Base-by-base conservation (phyloP, 2,329 filamentous ascomycete species). In the Hirsutella minnesotensis region DNA sequence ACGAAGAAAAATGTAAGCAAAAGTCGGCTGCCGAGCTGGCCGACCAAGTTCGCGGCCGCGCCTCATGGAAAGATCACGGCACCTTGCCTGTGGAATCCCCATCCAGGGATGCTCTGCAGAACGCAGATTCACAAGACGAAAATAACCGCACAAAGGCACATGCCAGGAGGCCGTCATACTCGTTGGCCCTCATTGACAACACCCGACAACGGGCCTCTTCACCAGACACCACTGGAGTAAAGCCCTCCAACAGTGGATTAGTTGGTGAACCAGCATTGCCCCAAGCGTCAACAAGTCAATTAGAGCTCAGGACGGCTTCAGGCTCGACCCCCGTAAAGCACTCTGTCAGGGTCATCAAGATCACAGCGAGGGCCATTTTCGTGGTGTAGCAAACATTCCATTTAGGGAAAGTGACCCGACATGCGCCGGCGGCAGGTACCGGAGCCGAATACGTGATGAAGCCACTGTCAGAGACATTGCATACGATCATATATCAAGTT, bases 1-100 rank as follows among this genome's bases (percentile, higher is more conserved):
- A 79, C 20, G 77, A 81, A 48, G 77, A 79, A 35, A 72, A 69
- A 50, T 64, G 69, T n/a, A 75, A 70, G 50, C 79, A 76, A 57
- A 78, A 73, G 53, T 67, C 75, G 1, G 77, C 76, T 0, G 64
- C 70, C 1, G 73, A 77, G 44, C 62, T 80, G 21, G 69, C 71
- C 0, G 70, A 72, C 7, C 69, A 74, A 43, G 67, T 76, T 30
- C 72, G 69, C 34, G 74, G 70, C 21, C 67, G 73, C 41, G 62
- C 65, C 13, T 53, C 62, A 3, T 60, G 53, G 22, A 71, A 68
- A 50, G 50, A 56, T 22, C 55, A 60, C 3, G 56, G 53, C 5
- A 49, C 53, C 21, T 53, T 56, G n/a, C 59, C 62, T 2, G 53
- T 60, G 12, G 57, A 54, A 18, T 47, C 51, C 2, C 56, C 63